Evolutionary conservation across 2,329 filamentous ascomycete genomes (phyloP).

Genomic region (Clarireedia paspali): DNA sequence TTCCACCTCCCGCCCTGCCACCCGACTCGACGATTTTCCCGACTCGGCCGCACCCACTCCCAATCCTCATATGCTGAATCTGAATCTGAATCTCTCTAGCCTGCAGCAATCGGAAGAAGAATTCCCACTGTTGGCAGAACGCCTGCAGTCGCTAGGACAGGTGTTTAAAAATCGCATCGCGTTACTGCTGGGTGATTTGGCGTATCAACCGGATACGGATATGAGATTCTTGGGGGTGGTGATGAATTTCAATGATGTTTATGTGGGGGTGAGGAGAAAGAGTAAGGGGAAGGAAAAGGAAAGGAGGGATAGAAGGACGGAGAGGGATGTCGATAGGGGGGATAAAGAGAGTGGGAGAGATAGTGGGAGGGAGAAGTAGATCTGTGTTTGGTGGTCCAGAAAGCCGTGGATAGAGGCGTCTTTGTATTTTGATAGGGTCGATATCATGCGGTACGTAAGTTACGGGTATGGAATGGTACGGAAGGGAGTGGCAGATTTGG

Average conservation of each 20-base stretch:
- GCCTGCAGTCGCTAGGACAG: conserved; percentile 62
- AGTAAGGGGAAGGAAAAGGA: conserved; percentile 11
- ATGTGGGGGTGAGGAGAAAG: conserved; percentile 64
- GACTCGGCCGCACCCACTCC: conserved; percentile 6
- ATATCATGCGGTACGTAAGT: not conserved
- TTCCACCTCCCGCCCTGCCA: conserved; percentile 24
- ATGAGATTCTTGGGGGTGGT: conserved; percentile 92
- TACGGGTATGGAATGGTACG: too few species aligned
- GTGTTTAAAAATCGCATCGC: conserved; percentile 75
- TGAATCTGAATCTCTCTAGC: conserved; percentile 33
- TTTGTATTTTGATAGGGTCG: not conserved
- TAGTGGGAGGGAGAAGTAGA: not conserved
- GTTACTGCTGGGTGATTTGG: conserved; percentile 78
- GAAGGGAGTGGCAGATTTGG: too few species aligned
- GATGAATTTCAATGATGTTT: conserved; percentile 99
- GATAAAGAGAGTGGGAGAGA: not conserved
- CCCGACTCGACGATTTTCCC: conserved; percentile 22
- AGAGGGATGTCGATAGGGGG: not conserved
- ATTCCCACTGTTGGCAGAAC: conserved; percentile 66
- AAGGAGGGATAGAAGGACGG: not conserved
- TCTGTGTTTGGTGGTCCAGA: not conserved
- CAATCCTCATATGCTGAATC: conserved; percentile 23
- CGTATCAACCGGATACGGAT: conserved; percentile 89
- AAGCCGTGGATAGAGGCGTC: not conserved
- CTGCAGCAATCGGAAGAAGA: conserved; percentile 29